Evolutionary conservation across 495 filamentous ascomycete genomes (phyloP).

Genomic region (Daldinia caldariorum): DNA sequence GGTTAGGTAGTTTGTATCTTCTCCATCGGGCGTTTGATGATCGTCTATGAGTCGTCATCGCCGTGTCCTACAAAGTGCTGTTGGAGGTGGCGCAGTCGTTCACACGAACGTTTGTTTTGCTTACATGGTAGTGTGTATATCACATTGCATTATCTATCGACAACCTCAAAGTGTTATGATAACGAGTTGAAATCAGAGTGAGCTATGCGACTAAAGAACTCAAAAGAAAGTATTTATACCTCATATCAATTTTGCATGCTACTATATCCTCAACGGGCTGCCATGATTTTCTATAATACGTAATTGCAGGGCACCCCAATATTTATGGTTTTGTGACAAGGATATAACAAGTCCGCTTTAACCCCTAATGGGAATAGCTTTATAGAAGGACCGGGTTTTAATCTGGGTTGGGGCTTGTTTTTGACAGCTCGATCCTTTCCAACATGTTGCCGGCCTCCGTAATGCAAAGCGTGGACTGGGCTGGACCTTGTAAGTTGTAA

Average conservation of each 20-base stretch:
- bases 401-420: background rate
- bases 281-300: background rate
- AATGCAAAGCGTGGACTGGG: background rate
- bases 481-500: background rate
- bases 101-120: constrained; percentile 19
- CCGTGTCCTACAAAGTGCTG: constrained; percentile 16
- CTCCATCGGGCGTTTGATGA: background rate
- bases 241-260: background rate
- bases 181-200: no score
- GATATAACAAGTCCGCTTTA: background rate
- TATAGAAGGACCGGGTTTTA: background rate
- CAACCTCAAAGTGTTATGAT: no score
- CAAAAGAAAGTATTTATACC: background rate
- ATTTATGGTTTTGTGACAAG: constrained; percentile 7
- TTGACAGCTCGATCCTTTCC: constrained; percentile 14
- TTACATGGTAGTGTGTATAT: background rate
- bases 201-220: background rate
- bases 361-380: constrained; percentile 3
- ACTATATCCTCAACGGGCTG: no score
- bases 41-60: constrained; percentile 23
- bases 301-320: background rate
- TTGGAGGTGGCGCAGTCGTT: constrained; percentile 37
- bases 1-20: no score
- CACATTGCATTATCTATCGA: background rate
- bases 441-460: background rate